A percentile compares a stretch with the other conserved stretches of the same genome.
phyloP scores from a whole-genome alignment of 2,329 filamentous ascomycete genomes.

The Ceratocystis cacaofunesta region DNA sequence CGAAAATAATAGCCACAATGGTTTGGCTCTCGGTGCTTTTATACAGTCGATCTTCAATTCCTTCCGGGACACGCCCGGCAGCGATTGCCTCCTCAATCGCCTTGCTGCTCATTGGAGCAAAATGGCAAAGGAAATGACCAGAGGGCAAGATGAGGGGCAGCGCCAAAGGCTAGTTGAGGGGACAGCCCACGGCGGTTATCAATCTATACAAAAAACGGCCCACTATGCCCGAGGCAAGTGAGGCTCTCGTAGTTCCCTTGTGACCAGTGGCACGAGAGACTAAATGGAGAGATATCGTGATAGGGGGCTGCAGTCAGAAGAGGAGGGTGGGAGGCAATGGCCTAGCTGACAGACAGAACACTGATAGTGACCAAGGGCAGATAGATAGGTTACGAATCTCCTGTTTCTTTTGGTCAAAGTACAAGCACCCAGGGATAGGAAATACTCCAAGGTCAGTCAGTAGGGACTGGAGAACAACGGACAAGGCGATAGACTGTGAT shows the following conservation, averaged over 20 bases:
- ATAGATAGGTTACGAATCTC: no score
- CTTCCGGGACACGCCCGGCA: slow-evolving; percentile 25
- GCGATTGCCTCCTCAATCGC: slow-evolving; percentile 23
- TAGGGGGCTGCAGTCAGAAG: no score
- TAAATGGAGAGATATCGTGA: no score
- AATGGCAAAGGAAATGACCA: not conserved
- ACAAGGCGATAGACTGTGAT: not conserved
- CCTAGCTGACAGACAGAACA: no score
- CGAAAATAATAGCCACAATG: slow-evolving; percentile 28
- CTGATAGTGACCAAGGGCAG: no score
- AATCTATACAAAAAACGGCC: no score
- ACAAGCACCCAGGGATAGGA: not conserved
- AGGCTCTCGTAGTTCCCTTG: no score
- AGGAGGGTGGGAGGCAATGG: no score
- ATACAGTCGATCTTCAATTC: slow-evolving; percentile 24
- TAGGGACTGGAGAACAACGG: not conserved
- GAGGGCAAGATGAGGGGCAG: not conserved
- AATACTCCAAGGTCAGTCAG: not conserved
- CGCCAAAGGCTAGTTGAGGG: not conserved
- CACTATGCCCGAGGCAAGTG: no score
- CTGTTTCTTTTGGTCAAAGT: not conserved
- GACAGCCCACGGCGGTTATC: no score
- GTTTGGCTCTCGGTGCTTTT: slow-evolving; percentile 26
- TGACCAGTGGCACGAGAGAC: no score
- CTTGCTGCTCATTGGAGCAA: slow-evolving; percentile 11